Evolutionary conservation across 1,139 yeast genomes (phyloP), one percentile per base, ranked within the genome.

Genomic region (Blastobotrys illinoisensis): DNA sequence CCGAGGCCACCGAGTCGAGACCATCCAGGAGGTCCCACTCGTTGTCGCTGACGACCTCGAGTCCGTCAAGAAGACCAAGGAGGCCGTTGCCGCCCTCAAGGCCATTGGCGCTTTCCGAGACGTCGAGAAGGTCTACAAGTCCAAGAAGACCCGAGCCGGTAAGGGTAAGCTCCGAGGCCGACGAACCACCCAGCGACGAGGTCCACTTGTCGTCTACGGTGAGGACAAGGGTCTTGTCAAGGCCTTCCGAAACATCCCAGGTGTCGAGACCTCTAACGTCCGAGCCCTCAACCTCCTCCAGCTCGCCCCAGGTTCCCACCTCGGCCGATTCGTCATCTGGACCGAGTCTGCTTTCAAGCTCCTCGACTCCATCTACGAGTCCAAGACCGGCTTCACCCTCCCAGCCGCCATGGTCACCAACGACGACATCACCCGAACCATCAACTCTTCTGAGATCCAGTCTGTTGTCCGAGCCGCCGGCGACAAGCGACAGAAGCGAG

Each of bases 241-340:
- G 85, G 99, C 99, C 65, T 89, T 93, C 86, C 91, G 98, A 87
- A 95, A 93, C 88, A 81, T 93, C 68, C 99, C 99, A 79, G 99
- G 99, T 88, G 98, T 93, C 69, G 99, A 93, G 83, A 86, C 97
- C 73, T 85, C 93, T 72, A 82, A 86, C 76, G 99, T 93, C 71
- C 81, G 87, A 74, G 83, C 93, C 75, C 85, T 93, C 75, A 95
- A 95, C 81, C 83, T 95, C 74, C 88, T 95, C 78, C 98, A 93
- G 83, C 88, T 93, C 75, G 99, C 99, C 70, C 99, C 99, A 79
- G 99, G 99, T 87, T 96, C 98, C 75, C 99, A 93, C 85, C 84
- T 93, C 74, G 99, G 99, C 82, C 91, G 99, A 85, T 93, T 93
- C 75, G 87, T 95, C 75, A 88, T 93, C 89, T 93, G 99, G 99